Percentiles rank a stretch among this genome's conserved stretches.
phyloP scores from a whole-genome alignment of 2,329 filamentous ascomycete genomes.

The Daldinia sp. region DNA sequence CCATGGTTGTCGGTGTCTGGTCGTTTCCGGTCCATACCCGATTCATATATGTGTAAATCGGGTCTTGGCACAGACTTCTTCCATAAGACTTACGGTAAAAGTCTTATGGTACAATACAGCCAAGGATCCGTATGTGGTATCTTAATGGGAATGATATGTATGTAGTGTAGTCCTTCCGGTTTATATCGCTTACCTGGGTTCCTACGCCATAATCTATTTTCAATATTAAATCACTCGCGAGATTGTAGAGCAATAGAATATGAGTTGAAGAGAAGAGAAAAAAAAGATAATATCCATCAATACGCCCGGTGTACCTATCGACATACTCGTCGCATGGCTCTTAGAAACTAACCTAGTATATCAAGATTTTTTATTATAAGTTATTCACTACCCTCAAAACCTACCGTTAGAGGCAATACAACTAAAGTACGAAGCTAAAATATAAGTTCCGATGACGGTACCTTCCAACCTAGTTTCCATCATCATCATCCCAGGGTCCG shows the following conservation, averaged over 20 bases:
- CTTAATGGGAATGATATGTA: no score
- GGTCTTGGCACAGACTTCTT: slow-evolving; percentile 19
- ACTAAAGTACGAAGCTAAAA: not conserved
- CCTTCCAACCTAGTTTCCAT: not conserved
- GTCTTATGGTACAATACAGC: not conserved
- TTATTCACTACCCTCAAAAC: not conserved
- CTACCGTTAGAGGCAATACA: not conserved
- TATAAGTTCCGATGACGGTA: not conserved
- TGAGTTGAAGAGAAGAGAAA: no score
- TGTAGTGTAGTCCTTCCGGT: not conserved
- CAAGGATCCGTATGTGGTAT: not conserved
- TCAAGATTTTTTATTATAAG: not conserved
- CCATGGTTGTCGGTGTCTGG: not conserved
- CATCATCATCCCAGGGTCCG: not conserved
- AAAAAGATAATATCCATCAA: not conserved
- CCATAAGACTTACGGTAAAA: slow-evolving; percentile 6
- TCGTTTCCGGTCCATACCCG: slow-evolving; percentile 20
- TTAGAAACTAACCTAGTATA: not conserved
- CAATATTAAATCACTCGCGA: not conserved
- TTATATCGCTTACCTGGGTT: not conserved
- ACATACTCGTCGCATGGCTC: no score
- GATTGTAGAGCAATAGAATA: not conserved
- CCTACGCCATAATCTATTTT: not conserved
- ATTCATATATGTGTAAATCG: not conserved
- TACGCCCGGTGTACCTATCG: not conserved